These are phyloP conservation scores for Phytophthora pini DNA, from an alignment of 352 stramenopile species.

Conservation along the genomic window DNA sequence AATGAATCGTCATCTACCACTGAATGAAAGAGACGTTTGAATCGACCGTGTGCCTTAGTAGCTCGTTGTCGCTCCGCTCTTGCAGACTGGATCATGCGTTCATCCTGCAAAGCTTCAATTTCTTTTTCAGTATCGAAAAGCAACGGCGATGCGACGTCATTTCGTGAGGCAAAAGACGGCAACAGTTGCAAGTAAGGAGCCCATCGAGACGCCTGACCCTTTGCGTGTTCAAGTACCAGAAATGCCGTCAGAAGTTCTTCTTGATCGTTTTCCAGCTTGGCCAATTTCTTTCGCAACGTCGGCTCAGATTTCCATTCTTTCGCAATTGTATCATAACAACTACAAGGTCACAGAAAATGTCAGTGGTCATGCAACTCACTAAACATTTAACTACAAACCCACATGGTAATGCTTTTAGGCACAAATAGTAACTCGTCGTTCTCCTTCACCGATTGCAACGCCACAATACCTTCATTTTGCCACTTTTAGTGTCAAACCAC, in stretches of 20 bases:
- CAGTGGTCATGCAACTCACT: not conserved
- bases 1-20: slow-evolving; percentile 13
- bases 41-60: slow-evolving; percentile 46
- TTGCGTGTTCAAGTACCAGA: slow-evolving; percentile 58
- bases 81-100: slow-evolving; percentile 43
- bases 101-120: slow-evolving; percentile 53
- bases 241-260: slow-evolving; percentile 75
- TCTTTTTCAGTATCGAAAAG: slow-evolving; percentile 37
- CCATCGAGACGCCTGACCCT: slow-evolving; percentile 51
- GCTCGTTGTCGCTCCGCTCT: slow-evolving; percentile 32
- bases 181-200: slow-evolving; percentile 61
- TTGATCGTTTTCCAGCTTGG: slow-evolving; percentile 35
- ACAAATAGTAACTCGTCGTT: slow-evolving; percentile 52
- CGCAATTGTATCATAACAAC: slow-evolving; percentile 50
- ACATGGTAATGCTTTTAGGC: slow-evolving; percentile 55
- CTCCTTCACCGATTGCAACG: slow-evolving; percentile 31
- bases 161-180: slow-evolving; percentile 27
- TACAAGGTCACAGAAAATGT: slow-evolving; percentile 10
- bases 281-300: slow-evolving; percentile 44
- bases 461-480: slow-evolving; percentile 36
- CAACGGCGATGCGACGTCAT: slow-evolving; percentile 41
- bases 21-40: slow-evolving; percentile 52
- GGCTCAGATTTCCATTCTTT: slow-evolving; percentile 22
- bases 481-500: not conserved
- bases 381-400: not conserved